Base-by-base conservation (phyloP, 2,329 filamentous ascomycete species). In the Emergomyces africanus region DNA sequence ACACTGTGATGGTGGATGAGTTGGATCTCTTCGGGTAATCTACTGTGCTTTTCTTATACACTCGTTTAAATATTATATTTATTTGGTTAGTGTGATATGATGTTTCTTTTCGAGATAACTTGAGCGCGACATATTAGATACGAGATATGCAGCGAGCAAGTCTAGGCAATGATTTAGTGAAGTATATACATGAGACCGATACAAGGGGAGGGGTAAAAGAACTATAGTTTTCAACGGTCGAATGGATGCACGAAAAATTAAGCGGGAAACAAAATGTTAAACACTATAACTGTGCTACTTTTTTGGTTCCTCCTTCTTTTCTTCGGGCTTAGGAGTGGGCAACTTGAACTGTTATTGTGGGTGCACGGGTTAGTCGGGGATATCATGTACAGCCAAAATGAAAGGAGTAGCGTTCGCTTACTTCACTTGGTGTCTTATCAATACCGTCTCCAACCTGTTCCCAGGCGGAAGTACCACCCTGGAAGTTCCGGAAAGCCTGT, bases 401-500 rank as follows among this genome's bases (percentile, higher is more conserved):
- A 35, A 30, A 30, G 3, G n/a, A 9, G 5, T 39, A n/a, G 14
- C 48, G 57, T n/a, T 15, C 75, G 81, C 70, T 67, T 72, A 80
- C 80, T 65, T 78, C 73, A 64, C 94, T 89, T 33, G 92, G 92
- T 69, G 82, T 95, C 71, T 83, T 82, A 75, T 96, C 84, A 59
- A 84, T 75, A 67, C 92, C 92, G 61, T 79, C 74, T 62, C 85
- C 84, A 67, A 88, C 83, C 69, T 84, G 84, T 73, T 88, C 82
- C 81, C 85, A 88, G 46, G 79, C 82, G 64, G 85, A 84, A 53
- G 84, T 85, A 59, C 90, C 90, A 62, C 91, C 90, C 77, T 96
- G 91, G 71, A 99, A 99, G 79, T 99, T 97, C 68, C 94, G 86
- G 85, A 95, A 99, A 8, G 95, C 94, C 77, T 99, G 94, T 15